A percentile compares a stretch with the other conserved stretches of the same genome.
Conservation (phyloP, 257 asterid species). For the Agastache rugosa region DNA sequence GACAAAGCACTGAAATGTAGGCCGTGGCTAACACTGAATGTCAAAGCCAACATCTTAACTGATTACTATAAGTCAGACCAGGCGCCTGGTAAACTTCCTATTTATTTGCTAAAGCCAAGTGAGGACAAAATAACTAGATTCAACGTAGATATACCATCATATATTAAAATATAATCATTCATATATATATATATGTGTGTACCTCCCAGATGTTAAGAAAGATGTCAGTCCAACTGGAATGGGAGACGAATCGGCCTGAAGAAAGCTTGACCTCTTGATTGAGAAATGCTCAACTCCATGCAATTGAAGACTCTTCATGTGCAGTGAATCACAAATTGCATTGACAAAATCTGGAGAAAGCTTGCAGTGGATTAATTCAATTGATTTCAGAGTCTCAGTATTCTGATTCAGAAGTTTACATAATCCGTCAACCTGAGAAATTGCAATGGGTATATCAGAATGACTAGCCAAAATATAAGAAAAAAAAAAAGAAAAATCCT, state of each 20-base stretch:
- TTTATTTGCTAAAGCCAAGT: background rate
- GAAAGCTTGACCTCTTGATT: conserved; percentile 84
- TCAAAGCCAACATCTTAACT: conserved; percentile 17
- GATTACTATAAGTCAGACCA: conserved; percentile 1
- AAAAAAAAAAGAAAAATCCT: conserved; percentile 18
- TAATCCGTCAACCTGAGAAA: conserved; percentile 82
- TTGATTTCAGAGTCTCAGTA: conserved; percentile 63
- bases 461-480: conserved; percentile 33
- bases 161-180: conserved; percentile 26
- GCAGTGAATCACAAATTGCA: conserved; percentile 72
- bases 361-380: conserved; percentile 88
- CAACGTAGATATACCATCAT: background rate
- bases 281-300: conserved; percentile 84
- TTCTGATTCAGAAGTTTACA: conserved; percentile 79
- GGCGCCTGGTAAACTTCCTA: background rate
- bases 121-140: background rate
- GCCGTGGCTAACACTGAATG: background rate
- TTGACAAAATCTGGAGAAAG: conserved; percentile 64
- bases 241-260: conserved; percentile 52
- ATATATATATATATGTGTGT: conserved; percentile 25
- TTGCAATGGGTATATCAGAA: conserved; percentile 34
- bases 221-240: conserved; percentile 66
- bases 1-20: background rate
- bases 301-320: conserved; percentile 54
- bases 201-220: conserved; percentile 83